Evolutionary conservation across 176 grass and related monocot species (phyloP), one percentile per base, ranked within the genome.

Genomic region (Cenchrus americanus): DNA sequence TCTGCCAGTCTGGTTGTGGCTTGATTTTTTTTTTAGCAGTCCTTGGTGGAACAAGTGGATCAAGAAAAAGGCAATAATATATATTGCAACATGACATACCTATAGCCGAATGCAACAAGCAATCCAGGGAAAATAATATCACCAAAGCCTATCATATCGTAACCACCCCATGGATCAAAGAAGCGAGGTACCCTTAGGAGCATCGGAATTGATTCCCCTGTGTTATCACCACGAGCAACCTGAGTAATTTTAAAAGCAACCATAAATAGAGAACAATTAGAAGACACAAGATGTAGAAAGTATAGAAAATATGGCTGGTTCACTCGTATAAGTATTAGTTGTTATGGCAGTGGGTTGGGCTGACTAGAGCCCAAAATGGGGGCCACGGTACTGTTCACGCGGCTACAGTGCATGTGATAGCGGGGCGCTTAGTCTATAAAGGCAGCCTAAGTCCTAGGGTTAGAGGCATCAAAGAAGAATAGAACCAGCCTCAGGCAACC

Each of bases 131-230:
- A 98, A 71, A 95, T 88, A 85, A 98, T 95, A 78, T 98, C 96
- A 57, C 96, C 96, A 83, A 98, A 98, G 75, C 96, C 96, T 83
- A 98, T 98, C 96, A 98, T 98, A 79, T 98, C 96, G 37, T 98
- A 95, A 54, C 96, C 96, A 86, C 93, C 96, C 96, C 96, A 98
- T 79, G 96, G 92, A 92, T 98, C 96, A 92, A 95, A 95, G 83
- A 98, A 93, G 37, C 96, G 90, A 79, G 96, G 96, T 69, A 98
- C 91, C 70, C 84, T 91, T 79, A 98, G 83, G 47, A 98, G 91
- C 96, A 98, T 98, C 26, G 96, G 96, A 79, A 98, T 95, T 68
- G 96, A 40, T 98, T 98, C 91, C 50, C 96, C 96, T 62, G 89
- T 83, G 53, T 81, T 88, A 59, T 95, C 93, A 75, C 96, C 96